phyloP scores from a whole-genome alignment of 495 filamentous ascomycete species.

The Ramalina peruviana region DNA sequence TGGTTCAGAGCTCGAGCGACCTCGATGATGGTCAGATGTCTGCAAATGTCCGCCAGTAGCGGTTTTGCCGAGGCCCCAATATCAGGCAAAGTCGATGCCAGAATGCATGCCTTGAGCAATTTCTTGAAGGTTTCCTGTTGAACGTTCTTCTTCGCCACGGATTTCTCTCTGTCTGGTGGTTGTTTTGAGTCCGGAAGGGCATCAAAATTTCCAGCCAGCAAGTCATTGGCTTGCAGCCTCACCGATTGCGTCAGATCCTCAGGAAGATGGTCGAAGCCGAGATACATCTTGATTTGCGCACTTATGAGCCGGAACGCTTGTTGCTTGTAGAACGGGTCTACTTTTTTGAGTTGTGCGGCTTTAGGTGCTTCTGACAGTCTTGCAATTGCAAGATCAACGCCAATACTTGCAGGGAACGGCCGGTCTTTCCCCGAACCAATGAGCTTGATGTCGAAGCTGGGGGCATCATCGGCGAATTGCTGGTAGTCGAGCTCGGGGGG shows the following conservation, averaged over 20 bases:
- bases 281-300: slow-evolving; percentile 74
- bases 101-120: slow-evolving; percentile 75
- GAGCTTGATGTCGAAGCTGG: slow-evolving; percentile 76
- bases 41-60: slow-evolving; percentile 65
- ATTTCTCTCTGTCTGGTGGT: slow-evolving; percentile 61
- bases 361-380: slow-evolving; percentile 72
- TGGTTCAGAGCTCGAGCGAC: slow-evolving; percentile 66
- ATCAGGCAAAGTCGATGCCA: slow-evolving; percentile 69
- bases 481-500: slow-evolving; percentile 69
- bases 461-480: slow-evolving; percentile 69
- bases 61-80: slow-evolving; percentile 56
- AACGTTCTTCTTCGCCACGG: slow-evolving; percentile 68
- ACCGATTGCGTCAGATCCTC: slow-evolving; percentile 78
- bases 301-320: slow-evolving; percentile 79
- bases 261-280: slow-evolving; percentile 75
- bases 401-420: slow-evolving; percentile 71
- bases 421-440: slow-evolving; percentile 78
- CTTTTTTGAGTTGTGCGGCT: slow-evolving; percentile 46
- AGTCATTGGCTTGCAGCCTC: slow-evolving; percentile 76
- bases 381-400: slow-evolving; percentile 75
- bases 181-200: slow-evolving; percentile 44
- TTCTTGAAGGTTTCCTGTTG: slow-evolving; percentile 74
- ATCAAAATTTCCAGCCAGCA: slow-evolving; percentile 54
- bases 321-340: slow-evolving; percentile 79
- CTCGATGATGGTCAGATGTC: slow-evolving; percentile 87